Conservation (phyloP, 2,329 filamentous ascomycete species). For the Penicillium frequentans region DNA sequence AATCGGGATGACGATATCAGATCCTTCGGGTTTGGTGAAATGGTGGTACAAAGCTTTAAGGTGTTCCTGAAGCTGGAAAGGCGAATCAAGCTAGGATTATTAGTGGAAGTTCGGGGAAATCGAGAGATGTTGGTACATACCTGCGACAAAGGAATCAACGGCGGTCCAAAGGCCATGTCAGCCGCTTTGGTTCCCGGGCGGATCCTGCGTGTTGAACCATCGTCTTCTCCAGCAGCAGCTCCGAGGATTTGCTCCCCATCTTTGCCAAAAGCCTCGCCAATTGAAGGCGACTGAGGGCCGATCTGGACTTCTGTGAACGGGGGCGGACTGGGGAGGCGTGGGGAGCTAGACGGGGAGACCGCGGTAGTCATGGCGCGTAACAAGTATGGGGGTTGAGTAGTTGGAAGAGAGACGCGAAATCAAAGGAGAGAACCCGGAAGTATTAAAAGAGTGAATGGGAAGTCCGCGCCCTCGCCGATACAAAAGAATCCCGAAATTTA, state of each 20-base stretch:
- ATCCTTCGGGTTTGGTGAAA: slow-evolving; percentile 64
- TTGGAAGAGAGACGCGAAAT: slow-evolving; percentile 9
- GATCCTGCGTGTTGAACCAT: slow-evolving; percentile 78
- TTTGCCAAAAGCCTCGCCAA: slow-evolving; percentile 60
- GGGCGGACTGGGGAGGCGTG: slow-evolving; percentile 90
- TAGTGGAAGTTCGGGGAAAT: background rate
- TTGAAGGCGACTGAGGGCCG: slow-evolving; percentile 71
- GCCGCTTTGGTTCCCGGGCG: slow-evolving; percentile 87
- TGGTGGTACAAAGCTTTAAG: slow-evolving; percentile 87
- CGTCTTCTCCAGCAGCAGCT: slow-evolving; percentile 60
- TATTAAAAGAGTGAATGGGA: slow-evolving; percentile 18
- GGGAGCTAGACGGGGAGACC: slow-evolving; percentile 68
- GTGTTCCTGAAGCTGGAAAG: slow-evolving; percentile 96
- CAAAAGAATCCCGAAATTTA: slow-evolving; percentile 9
- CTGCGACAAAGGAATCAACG: slow-evolving; percentile 80
- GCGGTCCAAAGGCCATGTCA: slow-evolving; percentile 90
- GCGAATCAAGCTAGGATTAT: slow-evolving; percentile 76
- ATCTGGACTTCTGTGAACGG: slow-evolving; percentile 94
- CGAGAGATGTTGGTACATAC: slow-evolving; percentile 48
- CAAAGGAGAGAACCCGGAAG: slow-evolving; percentile 14
- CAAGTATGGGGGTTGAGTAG: background rate
- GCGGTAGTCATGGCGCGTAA: slow-evolving; percentile 44
- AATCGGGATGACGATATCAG: slow-evolving; percentile 67
- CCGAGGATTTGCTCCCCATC: slow-evolving; percentile 57
- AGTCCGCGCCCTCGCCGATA: slow-evolving; percentile 11